These are phyloP conservation scores for Acrocalymma vagum DNA, from an alignment of 2,329 filamentous ascomycete genomes.

Conservation along the genomic window DNA sequence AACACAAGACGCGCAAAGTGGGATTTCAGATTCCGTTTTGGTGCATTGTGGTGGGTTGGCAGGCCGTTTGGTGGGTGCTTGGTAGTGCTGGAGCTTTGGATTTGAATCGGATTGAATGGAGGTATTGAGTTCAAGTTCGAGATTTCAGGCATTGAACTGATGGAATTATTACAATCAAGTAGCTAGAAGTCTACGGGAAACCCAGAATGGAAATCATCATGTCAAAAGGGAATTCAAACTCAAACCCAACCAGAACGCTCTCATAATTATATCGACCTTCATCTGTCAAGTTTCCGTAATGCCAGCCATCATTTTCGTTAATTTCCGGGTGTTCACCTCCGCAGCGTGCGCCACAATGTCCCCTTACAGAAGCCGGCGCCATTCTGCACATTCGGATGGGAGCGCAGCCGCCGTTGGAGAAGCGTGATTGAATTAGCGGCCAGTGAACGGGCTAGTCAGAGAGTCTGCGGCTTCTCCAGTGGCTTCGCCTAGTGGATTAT, in stretches of 20 bases:
- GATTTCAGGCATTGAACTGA: too few species aligned
- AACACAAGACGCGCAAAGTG: slow-evolving; percentile 45
- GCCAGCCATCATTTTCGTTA: too few species aligned
- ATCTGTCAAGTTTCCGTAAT: too few species aligned
- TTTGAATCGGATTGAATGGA: background rate
- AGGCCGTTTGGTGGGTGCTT: slow-evolving; percentile 30
- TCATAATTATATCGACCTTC: too few species aligned
- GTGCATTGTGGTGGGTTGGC: slow-evolving; percentile 39
- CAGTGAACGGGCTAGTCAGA: slow-evolving; percentile 46
- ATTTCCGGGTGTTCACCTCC: too few species aligned
- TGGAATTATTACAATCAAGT: too few species aligned
- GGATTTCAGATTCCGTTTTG: slow-evolving; percentile 40
- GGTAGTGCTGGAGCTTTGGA: slow-evolving; percentile 20
- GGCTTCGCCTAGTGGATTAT: slow-evolving; percentile 48
- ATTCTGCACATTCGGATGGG: slow-evolving; percentile 32
- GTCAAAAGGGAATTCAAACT: too few species aligned
- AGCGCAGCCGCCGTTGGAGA: slow-evolving; percentile 28
- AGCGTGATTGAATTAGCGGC: slow-evolving; percentile 45
- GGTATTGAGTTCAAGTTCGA: slow-evolving; percentile 1
- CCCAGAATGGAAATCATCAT: too few species aligned
- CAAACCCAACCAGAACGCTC: too few species aligned
- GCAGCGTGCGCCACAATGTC: too few species aligned
- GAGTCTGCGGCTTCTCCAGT: slow-evolving; percentile 46
- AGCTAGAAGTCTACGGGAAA: too few species aligned
- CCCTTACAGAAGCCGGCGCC: slow-evolving; percentile 26